These are phyloP conservation scores for Trichocladium uniseriatum DNA, from an alignment of 495 filamentous ascomycete species.

Conservation along the genomic window DNA sequence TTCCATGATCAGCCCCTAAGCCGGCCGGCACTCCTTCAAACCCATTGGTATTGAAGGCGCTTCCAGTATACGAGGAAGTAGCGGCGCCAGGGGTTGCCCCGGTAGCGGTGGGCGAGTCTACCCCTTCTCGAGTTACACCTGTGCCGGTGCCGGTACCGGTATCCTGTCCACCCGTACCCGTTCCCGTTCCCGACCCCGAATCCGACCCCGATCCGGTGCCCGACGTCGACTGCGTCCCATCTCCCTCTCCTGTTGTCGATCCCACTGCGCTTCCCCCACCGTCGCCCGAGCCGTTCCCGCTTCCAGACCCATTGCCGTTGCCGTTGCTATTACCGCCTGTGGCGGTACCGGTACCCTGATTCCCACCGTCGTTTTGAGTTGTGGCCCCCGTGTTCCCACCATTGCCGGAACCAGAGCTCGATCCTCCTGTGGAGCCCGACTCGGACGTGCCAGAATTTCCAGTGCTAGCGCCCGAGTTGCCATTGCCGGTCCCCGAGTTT, in stretches of 20 bases:
- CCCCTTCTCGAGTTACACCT: no score
- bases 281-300: background rate
- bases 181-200: no score
- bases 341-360: background rate
- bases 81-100: no score
- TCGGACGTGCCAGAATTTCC: background rate
- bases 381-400: background rate
- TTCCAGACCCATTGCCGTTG: background rate
- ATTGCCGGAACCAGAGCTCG: constrained; percentile 1
- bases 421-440: background rate
- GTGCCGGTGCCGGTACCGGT: no score
- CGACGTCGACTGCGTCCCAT: background rate
- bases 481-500: background rate
- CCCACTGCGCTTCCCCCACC: background rate
- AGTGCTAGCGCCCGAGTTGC: background rate
- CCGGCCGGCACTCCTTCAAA: background rate
- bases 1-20: background rate
- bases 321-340: background rate
- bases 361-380: background rate
- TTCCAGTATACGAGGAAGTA: background rate
- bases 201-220: background rate
- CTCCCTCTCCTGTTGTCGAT: background rate
- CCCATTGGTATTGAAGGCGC: background rate
- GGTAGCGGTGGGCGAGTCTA: no score
- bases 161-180: no score